Evolutionary conservation across 2,329 filamentous ascomycete species (phyloP).

Genomic region (Diaporthe ampelina): DNA sequence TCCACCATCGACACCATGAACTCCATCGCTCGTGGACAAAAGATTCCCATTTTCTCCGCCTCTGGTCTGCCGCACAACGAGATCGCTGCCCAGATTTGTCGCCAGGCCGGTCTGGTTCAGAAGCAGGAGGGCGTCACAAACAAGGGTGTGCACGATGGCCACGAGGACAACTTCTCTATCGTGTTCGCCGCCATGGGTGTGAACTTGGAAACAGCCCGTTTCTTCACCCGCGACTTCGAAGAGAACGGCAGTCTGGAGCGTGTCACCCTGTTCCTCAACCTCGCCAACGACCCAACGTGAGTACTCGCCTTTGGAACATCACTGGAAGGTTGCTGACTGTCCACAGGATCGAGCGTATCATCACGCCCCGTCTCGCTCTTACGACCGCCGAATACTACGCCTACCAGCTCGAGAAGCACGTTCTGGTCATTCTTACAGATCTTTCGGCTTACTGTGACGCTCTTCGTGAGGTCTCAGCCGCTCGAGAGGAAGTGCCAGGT

Average conservation of each 20-base stretch:
- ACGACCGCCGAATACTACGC: constrained; percentile 99
- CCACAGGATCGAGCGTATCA: constrained; percentile 95
- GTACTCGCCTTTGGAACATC: constrained; percentile 51
- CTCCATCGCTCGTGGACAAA: constrained; percentile 97
- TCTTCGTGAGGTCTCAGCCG: constrained; percentile 97
- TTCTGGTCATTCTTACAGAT: constrained; percentile 98
- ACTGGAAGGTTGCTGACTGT: constrained; percentile 36
- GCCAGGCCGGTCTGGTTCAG: constrained; percentile 94
- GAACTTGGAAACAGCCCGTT: constrained; percentile 97
- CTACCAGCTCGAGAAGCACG: constrained; percentile 99
- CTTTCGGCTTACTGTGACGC: constrained; percentile 98
- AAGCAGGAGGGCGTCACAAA: constrained; percentile 78
- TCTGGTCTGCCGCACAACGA: constrained; percentile 99
- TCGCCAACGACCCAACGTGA: constrained; percentile 98
- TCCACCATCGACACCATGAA: constrained; percentile 99
- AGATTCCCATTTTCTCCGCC: constrained; percentile 99
- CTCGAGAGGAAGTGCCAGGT: constrained; percentile 98
- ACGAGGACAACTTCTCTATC: constrained; percentile 99
- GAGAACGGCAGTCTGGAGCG: constrained; percentile 99
- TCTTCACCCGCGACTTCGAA: constrained; percentile 99
- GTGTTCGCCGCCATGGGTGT: constrained; percentile 99
- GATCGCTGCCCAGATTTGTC: constrained; percentile 98
- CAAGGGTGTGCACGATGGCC: constrained; percentile 95
- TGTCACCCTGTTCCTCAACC: constrained; percentile 96
- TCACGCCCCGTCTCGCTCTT: constrained; percentile 96